Base-by-base conservation (phyloP, 148 eudicot species). In the Mesembryanthemum crystallinum region DNA sequence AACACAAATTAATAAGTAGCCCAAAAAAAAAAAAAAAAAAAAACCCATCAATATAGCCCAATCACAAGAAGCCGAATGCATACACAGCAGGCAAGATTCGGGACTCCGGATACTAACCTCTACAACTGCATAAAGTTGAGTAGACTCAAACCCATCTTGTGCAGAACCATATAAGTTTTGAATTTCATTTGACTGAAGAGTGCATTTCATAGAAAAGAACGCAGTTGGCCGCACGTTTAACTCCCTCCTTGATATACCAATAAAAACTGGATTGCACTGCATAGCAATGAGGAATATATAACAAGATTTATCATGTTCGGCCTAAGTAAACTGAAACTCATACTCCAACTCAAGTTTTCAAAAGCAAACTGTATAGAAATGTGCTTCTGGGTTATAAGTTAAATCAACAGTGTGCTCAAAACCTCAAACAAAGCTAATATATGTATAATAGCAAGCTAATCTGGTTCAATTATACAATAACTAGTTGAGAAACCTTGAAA, bases 91-190 rank as follows among this genome's bases (percentile, higher is more conserved):
- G 60, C 24, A 71, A 4, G 11, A 52, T 74, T 25, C 20, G 39
- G 51, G 57, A 7, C 1, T 39, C 9, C 0, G 1, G 23, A 14
- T 33, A 87, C 89, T 75, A 74, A 95, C 97, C 89, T 78, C 55
- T 68, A 92, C 83, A 73, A 96, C 84, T 55, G 94, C 77, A 67
- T 83, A 80, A 65, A 96, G 90, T 61, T 87, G 89, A 37, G 99
- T 92, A 63, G 99, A 96, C 81, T 96, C 99, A 11, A 88, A 96
- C 69, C 97, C 89, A 84, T 96, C 99, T 77, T 89, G 88, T 33
- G 99, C 99, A 85, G 78, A 87, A 37, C 77, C 67, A 74, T 96
- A 96, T 35, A 87, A 81, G 74, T 86, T 83, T 75, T 92, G 94
- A 82, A 92, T 81, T 82, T 96, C 91, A 70, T 86, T 63, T 27